phyloP scores from a whole-genome alignment of 805 yeast species.

The Lipomyces orientalis region DNA sequence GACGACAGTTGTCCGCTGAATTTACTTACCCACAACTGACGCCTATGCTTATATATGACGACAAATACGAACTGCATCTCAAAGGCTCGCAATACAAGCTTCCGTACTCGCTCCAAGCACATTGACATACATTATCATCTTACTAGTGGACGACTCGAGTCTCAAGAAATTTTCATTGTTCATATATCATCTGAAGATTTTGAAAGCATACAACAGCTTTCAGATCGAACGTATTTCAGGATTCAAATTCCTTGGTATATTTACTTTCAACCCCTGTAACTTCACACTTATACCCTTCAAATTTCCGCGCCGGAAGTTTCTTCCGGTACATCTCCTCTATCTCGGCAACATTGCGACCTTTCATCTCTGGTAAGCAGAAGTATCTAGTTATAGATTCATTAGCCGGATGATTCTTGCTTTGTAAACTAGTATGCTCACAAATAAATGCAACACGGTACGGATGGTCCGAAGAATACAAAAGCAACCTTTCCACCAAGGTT shows the following conservation, averaged over 20 bases:
- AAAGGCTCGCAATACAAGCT: no score
- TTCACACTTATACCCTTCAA: conserved; percentile 10
- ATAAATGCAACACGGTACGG: conserved; percentile 35
- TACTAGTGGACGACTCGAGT: no score
- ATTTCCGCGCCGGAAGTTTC: conserved; percentile 10
- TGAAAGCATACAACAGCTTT: no score
- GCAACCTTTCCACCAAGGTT: conserved; percentile 56
- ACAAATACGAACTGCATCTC: no score
- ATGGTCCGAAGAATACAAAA: conserved; percentile 37
- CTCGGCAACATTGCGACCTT: conserved; percentile 8
- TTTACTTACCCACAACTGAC: no score
- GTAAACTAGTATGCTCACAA: background rate
- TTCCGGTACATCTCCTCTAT: conserved; percentile 26
- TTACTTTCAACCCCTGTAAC: background rate
- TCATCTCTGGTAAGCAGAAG: conserved; percentile 29
- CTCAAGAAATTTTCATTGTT: no score
- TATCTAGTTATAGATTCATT: conserved; percentile 39
- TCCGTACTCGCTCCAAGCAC: no score
- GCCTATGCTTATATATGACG: no score
- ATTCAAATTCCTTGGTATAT: background rate
- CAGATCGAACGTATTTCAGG: background rate
- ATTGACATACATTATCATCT: no score
- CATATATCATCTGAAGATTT: no score
- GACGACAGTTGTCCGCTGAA: no score
- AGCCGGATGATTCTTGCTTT: background rate